Base-by-base conservation (phyloP, 2,329 filamentous ascomycete genomes). In the Lecanoromycetidae sp. region DNA sequence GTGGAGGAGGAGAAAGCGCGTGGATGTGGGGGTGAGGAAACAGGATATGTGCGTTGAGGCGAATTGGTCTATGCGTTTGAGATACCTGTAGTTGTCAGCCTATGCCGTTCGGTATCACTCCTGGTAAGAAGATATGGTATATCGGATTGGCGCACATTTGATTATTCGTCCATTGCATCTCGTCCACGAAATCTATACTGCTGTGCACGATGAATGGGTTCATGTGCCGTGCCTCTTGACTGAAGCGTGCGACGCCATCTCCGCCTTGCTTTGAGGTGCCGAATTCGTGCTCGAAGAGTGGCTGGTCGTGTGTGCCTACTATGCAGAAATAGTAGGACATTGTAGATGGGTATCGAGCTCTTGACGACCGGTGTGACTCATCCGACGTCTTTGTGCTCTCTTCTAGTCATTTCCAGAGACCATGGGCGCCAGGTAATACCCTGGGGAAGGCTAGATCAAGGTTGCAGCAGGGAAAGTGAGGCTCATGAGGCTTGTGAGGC, bases 321-420 rank as follows among this genome's bases (percentile, higher is more conserved):
- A 98, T 94, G 61, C 85, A 85, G 69, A 98, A 96, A 72, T 95
- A 95, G 75, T 96, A 98, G 51, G 88, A 95, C 91, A 96, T 96
- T 40, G 7, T 43, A 3, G 9, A 23, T n/a, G 17, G 19, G n/a
- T 34, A 32, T 43, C 5, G 10, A 12, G 0, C 25, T 13, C 15
- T 30, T 13, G 27, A 25, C 22, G 17, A 15, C 41, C 22, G 42
- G 36, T 15, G 15, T 19, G 5, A 19, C 32, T 27, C 20, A 9
- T 3, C 22, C 12, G 19, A 27, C 1, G 32, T 25, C 22, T 22
- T 9, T n/a, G n/a, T n/a, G n/a, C 7, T 10, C 13, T 1, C 4
- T 10, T 3, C 20, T 10, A 44, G 7, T 17, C 20, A 44, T 44
- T n/a, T n/a, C n/a, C n/a, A n/a, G n/a, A n/a, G n/a, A n/a, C n/a